Base-by-base conservation (phyloP, 1,284 basidiomycete genomes). In the Cutaneotrichosporon cavernicola region DNA sequence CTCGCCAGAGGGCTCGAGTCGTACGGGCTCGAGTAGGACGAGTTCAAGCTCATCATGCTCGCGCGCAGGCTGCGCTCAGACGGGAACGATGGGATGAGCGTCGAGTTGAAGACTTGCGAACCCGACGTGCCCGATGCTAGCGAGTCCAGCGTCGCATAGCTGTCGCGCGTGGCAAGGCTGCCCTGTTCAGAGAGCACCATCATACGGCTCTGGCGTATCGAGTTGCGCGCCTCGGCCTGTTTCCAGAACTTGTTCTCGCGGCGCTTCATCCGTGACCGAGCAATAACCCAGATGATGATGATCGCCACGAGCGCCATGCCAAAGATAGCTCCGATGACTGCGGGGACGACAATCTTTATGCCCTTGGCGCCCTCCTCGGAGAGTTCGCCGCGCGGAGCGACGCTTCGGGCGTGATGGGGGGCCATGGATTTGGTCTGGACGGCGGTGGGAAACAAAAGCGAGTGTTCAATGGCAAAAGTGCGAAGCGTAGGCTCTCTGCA, bases 231-330 rank as follows among this genome's bases (percentile, higher is more conserved):
- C 55, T 56, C 55, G 32, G 55, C 55, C 9, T 36, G 36, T 21
- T 56, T 56, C 55, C 55, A 56, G 55, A 56, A 56, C 55, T 56
- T 36, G 13, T 40, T 30, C 14, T 56, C 55, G 22, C 55, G 55
- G 21, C 32, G 32, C 30, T 53, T 31, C 51, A 32, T 53, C 21
- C 55, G 55, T 11, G 22, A 18, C 21, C 38, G 55, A 10, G 31
- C 38, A n/a, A 38, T 22, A 7, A 21, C 32, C 53, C 53, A 56
- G 53, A 56, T 38, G 53, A 56, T 9, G 34, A 56, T 13, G 32
- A 22, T 32, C 18, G 21, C 5, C 21, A 56, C 22, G 38, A 56
- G 4, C 13, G 21, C 36, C 38, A 56, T 43, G 22, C 36, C 55
- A 40, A 55, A 34, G 34, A 55, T 36, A n/a, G 31, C 53, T 18